These are phyloP conservation scores for Fusarium dlaminii DNA, from an alignment of 2,329 filamentous ascomycete genomes.

Conservation along the genomic window DNA sequence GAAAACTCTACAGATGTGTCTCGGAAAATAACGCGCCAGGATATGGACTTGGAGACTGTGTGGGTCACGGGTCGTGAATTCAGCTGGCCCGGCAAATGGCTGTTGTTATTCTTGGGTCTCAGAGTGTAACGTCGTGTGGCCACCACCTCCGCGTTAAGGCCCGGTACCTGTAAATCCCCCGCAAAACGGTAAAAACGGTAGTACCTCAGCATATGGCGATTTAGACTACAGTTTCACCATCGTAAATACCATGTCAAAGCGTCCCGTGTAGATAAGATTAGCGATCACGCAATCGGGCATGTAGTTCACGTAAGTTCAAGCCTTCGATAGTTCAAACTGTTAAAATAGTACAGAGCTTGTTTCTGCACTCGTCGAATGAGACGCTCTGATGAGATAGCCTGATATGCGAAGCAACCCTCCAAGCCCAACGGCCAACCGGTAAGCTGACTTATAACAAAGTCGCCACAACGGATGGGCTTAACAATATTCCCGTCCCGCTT, in stretches of 20 bases:
- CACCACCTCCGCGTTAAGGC: not conserved
- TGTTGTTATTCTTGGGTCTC: not conserved
- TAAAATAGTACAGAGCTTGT: not conserved
- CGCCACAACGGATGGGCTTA: not conserved
- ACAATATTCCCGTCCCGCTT: slow-evolving; percentile 8
- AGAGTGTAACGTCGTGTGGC: not conserved
- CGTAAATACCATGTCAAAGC: not conserved
- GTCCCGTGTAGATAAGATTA: not conserved
- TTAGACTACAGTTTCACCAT: not conserved
- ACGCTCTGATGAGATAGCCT: not conserved
- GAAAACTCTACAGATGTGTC: not conserved
- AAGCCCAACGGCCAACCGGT: not conserved
- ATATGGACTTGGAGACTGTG: not conserved
- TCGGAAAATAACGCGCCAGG: not conserved
- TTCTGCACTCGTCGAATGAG: not conserved
- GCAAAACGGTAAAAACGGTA: not conserved
- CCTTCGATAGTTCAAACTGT: not conserved
- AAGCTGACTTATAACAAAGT: slow-evolving; percentile 6
- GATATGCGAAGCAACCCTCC: not conserved
- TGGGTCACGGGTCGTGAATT: not conserved
- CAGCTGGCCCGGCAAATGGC: not conserved
- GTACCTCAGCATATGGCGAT: not conserved
- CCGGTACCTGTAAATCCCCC: slow-evolving; percentile 11
- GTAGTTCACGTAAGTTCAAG: not conserved
- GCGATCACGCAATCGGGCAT: slow-evolving; percentile 7